Evolutionary conservation across 805 yeast genomes (phyloP), one percentile per base, ranked within the genome.

Genomic region (Lipomyces mesembrius): DNA sequence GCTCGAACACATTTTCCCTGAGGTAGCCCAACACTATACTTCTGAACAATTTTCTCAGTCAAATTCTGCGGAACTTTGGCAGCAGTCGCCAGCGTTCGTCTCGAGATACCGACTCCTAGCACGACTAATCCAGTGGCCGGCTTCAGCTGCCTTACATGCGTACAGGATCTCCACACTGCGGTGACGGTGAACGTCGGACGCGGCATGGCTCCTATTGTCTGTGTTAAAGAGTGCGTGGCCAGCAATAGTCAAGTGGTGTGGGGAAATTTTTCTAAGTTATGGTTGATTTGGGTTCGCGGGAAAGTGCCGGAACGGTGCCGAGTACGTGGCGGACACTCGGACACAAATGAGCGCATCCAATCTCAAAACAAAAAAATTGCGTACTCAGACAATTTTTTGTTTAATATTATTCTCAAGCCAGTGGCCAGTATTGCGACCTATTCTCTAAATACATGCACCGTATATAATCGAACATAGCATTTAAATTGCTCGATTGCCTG

Each of bases 1-100:
- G 91, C 83, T 74, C 83, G 87, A 49, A 95, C 97, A 63, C 81
- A 76, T 77, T 95, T 94, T 37, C 86, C 88, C n/a, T 82, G 75
- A 27, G 95, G 86, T 57, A 91, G 78, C 2, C 94, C 96, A 11
- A 93, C 96, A 2, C 98, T 96, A 77, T 91, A 94, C 74, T 85
- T 86, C 77, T 95, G 99, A 11, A 92, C 97, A 67, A 96, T 92
- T 80, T 95, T 95, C 80, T 95, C 99, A 29, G 98, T 93, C 74
- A 94, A 79, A 75, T 93, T 95, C 79, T 95, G 99, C 25, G 78
- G 68, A 20, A 62, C 59, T 12, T 37, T 54, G 12, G 63, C 12
- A 46, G 64, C 62, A 27, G 70, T 67, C 49, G 70, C 67, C 32
- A 62, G 61, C 27, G 54, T 57, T 32, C 69, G 69, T 14, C 46